Evolutionary conservation across 495 filamentous ascomycete genomes (phyloP).

Genomic region (Aspergillus wentii): DNA sequence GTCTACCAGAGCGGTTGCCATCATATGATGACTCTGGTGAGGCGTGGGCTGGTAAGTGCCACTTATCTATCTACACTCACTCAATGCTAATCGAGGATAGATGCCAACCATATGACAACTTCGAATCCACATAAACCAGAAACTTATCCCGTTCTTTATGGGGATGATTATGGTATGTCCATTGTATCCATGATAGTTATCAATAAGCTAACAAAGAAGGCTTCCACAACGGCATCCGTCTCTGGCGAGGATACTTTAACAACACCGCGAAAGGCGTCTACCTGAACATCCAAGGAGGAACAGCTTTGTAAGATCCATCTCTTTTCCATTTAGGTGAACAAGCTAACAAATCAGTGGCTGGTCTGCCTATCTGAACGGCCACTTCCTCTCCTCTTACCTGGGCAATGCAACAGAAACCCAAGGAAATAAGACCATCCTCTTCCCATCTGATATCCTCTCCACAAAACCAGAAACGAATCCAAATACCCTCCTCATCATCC

Average conservation of each 20-base stretch:
- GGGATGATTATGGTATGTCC: constrained; percentile 59
- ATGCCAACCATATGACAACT: constrained; percentile 47
- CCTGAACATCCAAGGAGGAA: constrained; percentile 56
- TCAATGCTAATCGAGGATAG: constrained; percentile 21
- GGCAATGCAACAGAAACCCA: constrained; percentile 43
- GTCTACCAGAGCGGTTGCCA: constrained; percentile 59
- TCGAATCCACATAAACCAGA: constrained; percentile 56
- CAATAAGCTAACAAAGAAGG: too few relatives aligned
- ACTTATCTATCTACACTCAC: neutral
- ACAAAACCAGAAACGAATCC: constrained; percentile 27
- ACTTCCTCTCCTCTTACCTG: constrained; percentile 48
- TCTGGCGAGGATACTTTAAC: constrained; percentile 68
- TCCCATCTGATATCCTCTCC: constrained; percentile 42
- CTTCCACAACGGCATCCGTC: constrained; percentile 60
- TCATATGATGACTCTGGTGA: constrained; percentile 55
- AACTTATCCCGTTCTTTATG: constrained; percentile 52
- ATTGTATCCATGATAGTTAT: too few relatives aligned
- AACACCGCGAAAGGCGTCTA: constrained; percentile 51
- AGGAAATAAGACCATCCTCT: constrained; percentile 26
- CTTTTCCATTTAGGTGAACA: neutral
- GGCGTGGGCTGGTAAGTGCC: constrained; percentile 51
- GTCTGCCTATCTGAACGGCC: constrained; percentile 51
- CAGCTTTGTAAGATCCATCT: constrained; percentile 40
- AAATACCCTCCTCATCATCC: constrained; percentile 63
- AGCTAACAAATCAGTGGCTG: constrained; percentile 33